Conservation (phyloP, 208 protist species). For the Wallacemonas rigidus region DNA sequence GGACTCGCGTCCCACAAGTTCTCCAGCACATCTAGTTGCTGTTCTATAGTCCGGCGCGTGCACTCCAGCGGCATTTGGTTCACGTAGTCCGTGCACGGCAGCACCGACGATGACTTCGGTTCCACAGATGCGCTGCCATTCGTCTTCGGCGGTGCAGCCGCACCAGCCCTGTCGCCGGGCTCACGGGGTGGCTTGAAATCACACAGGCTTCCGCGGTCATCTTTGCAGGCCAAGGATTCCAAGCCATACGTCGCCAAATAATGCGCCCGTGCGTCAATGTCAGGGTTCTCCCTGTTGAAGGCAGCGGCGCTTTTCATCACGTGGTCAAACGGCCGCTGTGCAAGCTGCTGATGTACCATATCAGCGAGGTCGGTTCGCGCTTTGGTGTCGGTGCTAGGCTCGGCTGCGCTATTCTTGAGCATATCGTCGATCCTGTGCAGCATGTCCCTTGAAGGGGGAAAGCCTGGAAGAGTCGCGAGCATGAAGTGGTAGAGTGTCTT, state of each 20-base stretch:
- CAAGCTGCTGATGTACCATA: constrained; percentile 28
- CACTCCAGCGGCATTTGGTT: constrained; percentile 77
- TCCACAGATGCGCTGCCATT: not conserved
- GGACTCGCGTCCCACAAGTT: constrained; percentile 77
- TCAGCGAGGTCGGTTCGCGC: constrained; percentile 16
- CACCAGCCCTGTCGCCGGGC: not conserved
- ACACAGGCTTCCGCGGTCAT: not conserved
- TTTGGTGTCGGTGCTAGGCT: constrained; percentile 3
- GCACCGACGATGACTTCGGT: not conserved
- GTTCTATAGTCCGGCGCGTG: constrained; percentile 53
- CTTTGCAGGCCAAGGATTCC: constrained; percentile 1
- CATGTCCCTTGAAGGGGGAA: constrained; percentile 60
- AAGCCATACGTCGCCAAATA: constrained; percentile 7
- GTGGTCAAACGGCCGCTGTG: constrained; percentile 6
- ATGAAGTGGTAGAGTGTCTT: constrained; percentile 64
- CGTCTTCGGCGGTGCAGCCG: not conserved
- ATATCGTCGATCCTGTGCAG: constrained; percentile 39
- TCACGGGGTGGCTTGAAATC: not conserved
- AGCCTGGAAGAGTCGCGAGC: constrained; percentile 61
- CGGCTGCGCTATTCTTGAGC: constrained; percentile 15
- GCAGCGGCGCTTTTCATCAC: constrained; percentile 1
- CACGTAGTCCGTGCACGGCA: constrained; percentile 63
- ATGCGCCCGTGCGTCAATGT: not conserved
- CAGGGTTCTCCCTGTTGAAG: not conserved
- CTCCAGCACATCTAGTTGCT: constrained; percentile 65